Evolutionary conservation across 2,329 filamentous ascomycete genomes (phyloP).

Genomic region (Colletotrichum sp.): DNA sequence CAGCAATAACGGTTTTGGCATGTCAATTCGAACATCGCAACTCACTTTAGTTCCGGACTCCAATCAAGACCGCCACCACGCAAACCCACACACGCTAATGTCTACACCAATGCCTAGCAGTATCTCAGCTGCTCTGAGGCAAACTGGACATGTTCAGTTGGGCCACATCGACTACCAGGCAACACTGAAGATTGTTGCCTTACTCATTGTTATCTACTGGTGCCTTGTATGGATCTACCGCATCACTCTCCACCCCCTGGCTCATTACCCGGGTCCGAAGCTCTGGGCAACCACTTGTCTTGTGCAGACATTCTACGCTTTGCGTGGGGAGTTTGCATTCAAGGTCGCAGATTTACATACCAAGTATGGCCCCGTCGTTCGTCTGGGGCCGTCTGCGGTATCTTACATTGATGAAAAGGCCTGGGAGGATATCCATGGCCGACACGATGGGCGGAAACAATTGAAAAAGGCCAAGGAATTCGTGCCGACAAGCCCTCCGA

Average conservation of each 20-base stretch:
- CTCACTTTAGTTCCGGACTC: too few species aligned
- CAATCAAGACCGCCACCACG: neutral
- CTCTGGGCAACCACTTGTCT: constrained; percentile 31
- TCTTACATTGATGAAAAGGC: neutral
- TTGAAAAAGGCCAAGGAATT: neutral
- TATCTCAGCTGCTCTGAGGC: neutral
- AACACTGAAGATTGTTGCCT: neutral
- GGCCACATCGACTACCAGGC: neutral
- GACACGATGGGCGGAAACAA: neutral
- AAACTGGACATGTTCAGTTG: neutral
- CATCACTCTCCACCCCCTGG: constrained; percentile 24
- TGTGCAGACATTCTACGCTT: neutral
- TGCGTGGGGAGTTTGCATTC: neutral
- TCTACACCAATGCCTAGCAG: neutral
- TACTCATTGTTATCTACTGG: neutral
- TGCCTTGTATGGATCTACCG: neutral
- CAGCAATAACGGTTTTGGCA: too few species aligned
- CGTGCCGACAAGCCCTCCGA: neutral
- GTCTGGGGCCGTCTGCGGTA: neutral
- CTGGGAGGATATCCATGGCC: neutral
- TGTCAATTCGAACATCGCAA: neutral
- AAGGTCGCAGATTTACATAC: neutral
- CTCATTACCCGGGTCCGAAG: constrained; percentile 35
- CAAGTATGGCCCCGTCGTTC: neutral
- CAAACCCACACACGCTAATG: neutral